Percentiles rank a stretch among this genome's conserved stretches.
Evolutionary conservation across 1,284 basidiomycete species (phyloP).

Genomic region (Pascua guehoae): DNA sequence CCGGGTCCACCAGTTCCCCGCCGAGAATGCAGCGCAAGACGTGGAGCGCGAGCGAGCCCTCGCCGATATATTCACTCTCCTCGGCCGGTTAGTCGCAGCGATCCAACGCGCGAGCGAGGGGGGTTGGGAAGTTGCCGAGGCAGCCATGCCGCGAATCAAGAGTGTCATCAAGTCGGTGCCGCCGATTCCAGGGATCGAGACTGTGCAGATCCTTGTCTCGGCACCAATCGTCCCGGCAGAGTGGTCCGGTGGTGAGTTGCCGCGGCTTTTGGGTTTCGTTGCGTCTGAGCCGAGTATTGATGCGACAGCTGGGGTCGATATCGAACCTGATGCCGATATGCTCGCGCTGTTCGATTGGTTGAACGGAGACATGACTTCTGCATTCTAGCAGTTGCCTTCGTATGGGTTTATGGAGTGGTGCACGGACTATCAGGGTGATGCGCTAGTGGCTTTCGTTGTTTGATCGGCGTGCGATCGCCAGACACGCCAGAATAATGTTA

Average conservation of each 20-base stretch:
- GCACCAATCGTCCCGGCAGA: background rate
- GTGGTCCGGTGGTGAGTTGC: background rate
- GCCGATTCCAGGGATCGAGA: slow-evolving; percentile 14
- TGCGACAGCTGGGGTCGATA: background rate
- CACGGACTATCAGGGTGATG: too few species aligned
- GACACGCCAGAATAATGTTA: too few species aligned
- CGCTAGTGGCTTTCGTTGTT: too few species aligned
- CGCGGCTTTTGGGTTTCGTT: background rate
- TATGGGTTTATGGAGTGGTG: too few species aligned
- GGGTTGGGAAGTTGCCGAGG: slow-evolving; percentile 15
- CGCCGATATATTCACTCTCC: slow-evolving; percentile 4
- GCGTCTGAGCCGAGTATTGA: too few species aligned
- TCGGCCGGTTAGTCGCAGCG: slow-evolving; percentile 4
- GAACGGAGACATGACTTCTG: slow-evolving; percentile 10
- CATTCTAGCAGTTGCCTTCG: background rate
- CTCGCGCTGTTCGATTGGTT: slow-evolving; percentile 21
- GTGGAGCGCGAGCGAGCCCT: slow-evolving; percentile 1
- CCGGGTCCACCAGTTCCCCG: slow-evolving; percentile 5
- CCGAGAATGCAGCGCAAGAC: background rate
- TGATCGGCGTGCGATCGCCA: too few species aligned
- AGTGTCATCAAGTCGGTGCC: slow-evolving; percentile 14
- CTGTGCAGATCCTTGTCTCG: slow-evolving; percentile 7
- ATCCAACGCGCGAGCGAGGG: slow-evolving; percentile 6
- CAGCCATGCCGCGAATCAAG: slow-evolving; percentile 12
- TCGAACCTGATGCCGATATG: slow-evolving; percentile 10